Conservation (phyloP, 2,329 filamentous ascomycete genomes). For the Claviceps maximensis region DNA sequence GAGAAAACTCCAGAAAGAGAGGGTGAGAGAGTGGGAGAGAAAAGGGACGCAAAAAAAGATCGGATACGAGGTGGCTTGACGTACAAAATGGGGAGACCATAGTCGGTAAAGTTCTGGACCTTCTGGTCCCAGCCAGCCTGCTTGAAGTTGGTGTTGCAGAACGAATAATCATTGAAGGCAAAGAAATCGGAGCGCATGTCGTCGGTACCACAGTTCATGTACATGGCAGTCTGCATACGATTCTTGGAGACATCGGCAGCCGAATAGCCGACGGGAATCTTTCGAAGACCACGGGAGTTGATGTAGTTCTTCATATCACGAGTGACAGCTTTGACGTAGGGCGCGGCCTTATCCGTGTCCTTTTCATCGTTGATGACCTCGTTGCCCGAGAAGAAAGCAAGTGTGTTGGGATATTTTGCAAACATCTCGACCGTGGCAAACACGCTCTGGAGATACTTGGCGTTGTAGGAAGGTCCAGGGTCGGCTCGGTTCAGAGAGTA, state of each 20-base stretch:
- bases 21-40: no score
- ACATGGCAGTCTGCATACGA: slow-evolving; percentile 72
- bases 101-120: slow-evolving; percentile 75
- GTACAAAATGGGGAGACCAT: slow-evolving; percentile 74
- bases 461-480: slow-evolving; percentile 76
- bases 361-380: slow-evolving; percentile 61
- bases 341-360: slow-evolving; percentile 50
- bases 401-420: slow-evolving; percentile 68
- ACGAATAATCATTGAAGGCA: slow-evolving; percentile 82
- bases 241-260: slow-evolving; percentile 74
- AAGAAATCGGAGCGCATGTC: slow-evolving; percentile 81
- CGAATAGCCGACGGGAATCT: slow-evolving; percentile 63
- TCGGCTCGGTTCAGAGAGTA: slow-evolving; percentile 75
- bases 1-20: no score
- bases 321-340: slow-evolving; percentile 66
- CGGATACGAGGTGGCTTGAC: slow-evolving; percentile 7
- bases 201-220: slow-evolving; percentile 87
- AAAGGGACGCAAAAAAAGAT: not conserved
- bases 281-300: slow-evolving; percentile 44
- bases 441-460: slow-evolving; percentile 67
- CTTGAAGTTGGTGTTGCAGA: slow-evolving; percentile 61
- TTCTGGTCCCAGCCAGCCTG: slow-evolving; percentile 75
- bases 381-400: slow-evolving; percentile 76
- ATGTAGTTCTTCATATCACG: slow-evolving; percentile 66
- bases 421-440: slow-evolving; percentile 85